These are phyloP conservation scores for Cladosporium halotolerans DNA, from an alignment of 2,329 filamentous ascomycete species.

Conservation along the genomic window DNA sequence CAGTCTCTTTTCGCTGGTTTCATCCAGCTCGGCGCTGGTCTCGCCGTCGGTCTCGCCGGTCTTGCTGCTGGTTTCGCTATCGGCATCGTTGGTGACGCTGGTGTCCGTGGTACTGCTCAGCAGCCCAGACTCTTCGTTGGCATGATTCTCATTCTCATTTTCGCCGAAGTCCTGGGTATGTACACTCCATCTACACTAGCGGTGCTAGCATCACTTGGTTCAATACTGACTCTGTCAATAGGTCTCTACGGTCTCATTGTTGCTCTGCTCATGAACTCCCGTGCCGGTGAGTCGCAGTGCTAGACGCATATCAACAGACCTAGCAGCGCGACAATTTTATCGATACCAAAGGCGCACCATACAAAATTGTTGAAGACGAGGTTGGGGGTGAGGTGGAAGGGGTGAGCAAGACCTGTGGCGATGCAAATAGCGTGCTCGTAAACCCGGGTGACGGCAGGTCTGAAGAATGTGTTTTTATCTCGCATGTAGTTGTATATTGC, in stretches of 20 bases:
- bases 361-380: background rate
- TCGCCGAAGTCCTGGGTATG: conserved; percentile 95
- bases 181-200: conserved; percentile 17
- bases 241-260: conserved; percentile 99
- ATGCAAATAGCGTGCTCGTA: conserved; percentile 1
- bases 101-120: conserved; percentile 79
- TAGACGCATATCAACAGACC: conserved; percentile 34
- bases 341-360: conserved; percentile 19
- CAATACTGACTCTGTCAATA: conserved; percentile 30
- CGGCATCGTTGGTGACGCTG: conserved; percentile 64
- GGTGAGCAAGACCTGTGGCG: background rate
- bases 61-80: conserved; percentile 42
- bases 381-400: background rate
- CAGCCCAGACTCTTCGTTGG: conserved; percentile 85
- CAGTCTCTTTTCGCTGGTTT: conserved; percentile 46
- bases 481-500: conserved; percentile 23
- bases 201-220: background rate
- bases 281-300: conserved; percentile 59
- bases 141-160: conserved; percentile 99
- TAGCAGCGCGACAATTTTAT: conserved; percentile 10
- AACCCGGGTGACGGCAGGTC: conserved; percentile 3
- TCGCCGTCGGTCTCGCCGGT: conserved; percentile 41
- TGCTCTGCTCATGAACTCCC: conserved; percentile 98
- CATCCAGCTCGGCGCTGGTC: conserved; percentile 49
- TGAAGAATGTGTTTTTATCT: conserved; percentile 9